Conservation (phyloP, 1,139 yeast species). For the Chernovozyma aurita region DNA sequence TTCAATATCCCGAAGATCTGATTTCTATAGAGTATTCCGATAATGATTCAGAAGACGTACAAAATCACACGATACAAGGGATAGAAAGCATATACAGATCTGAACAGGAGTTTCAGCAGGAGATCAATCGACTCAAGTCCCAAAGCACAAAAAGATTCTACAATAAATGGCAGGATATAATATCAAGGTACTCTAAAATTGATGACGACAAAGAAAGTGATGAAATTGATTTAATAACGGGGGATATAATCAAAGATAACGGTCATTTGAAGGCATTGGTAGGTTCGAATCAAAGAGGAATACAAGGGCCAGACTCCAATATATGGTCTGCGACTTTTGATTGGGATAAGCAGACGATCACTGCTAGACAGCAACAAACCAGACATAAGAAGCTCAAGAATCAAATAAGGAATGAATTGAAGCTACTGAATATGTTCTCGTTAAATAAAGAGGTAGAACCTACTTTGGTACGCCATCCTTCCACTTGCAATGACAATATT, state of each 20-base stretch:
- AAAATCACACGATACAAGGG: not conserved
- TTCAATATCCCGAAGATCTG: constrained; percentile 6
- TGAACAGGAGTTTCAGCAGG: constrained; percentile 18
- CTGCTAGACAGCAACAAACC: not conserved
- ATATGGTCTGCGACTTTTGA: constrained; percentile 23
- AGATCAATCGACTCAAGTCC: constrained; percentile 21
- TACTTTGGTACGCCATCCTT: constrained; percentile 2
- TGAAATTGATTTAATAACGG: constrained; percentile 58
- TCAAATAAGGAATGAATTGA: constrained; percentile 18
- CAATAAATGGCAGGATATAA: constrained; percentile 51
- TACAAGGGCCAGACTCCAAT: constrained; percentile 10
- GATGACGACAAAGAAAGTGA: constrained; percentile 56
- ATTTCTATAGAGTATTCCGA: constrained; percentile 5
- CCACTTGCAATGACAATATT: constrained; percentile 18
- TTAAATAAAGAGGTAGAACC: not conserved
- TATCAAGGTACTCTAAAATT: constrained; percentile 49
- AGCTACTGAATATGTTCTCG: constrained; percentile 13
- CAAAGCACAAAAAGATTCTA: constrained; percentile 30
- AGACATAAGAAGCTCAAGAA: constrained; percentile 13
- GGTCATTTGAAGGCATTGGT: constrained; percentile 55
- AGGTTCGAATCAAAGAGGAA: constrained; percentile 7
- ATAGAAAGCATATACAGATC: constrained; percentile 5
- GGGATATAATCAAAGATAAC: constrained; percentile 53
- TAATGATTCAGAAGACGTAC: constrained; percentile 7
- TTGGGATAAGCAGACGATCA: constrained; percentile 14